phyloP scores from a whole-genome alignment of 345 rosid species.

The Brassica rapa region DNA sequence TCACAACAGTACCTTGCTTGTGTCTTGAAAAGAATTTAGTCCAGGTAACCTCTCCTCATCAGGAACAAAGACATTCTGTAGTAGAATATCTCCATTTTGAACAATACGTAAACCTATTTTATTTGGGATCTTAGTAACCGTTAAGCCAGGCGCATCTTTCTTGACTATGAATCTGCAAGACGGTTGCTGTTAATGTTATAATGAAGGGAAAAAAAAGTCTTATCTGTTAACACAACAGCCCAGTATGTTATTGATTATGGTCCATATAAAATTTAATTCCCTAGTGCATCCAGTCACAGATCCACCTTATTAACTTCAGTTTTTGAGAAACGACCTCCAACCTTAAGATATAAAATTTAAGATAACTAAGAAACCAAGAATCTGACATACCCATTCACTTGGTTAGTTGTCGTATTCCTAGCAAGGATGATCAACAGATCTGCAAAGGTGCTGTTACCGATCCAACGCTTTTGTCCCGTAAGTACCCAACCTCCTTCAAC shows the following conservation, averaged over 20 bases:
- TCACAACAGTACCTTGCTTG: constrained; percentile 65
- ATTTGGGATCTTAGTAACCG: constrained; percentile 78
- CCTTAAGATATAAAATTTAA: constrained; percentile 12
- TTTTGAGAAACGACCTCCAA: constrained; percentile 15
- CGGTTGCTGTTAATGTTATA: constrained; percentile 3
- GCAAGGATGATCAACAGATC: constrained; percentile 86
- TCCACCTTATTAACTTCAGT: constrained; percentile 21
- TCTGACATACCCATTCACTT: constrained; percentile 77
- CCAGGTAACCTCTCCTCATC: constrained; percentile 90
- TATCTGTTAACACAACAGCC: too few species aligned
- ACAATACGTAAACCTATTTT: constrained; percentile 95
- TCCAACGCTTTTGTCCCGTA: constrained; percentile 97
- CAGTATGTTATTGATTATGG: background rate
- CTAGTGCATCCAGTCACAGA: background rate
- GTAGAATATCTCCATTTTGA: constrained; percentile 90
- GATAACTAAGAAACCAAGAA: constrained; percentile 10
- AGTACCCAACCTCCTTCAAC: constrained; percentile 90
- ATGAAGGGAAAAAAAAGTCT: too few species aligned
- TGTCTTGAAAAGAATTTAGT: constrained; percentile 86
- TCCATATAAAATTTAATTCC: background rate
- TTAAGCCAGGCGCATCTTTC: constrained; percentile 92
- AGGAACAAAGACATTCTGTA: constrained; percentile 79
- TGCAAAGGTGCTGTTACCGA: constrained; percentile 96
- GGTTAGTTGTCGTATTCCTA: constrained; percentile 73
- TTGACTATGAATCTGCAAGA: constrained; percentile 72